A percentile compares a stretch with the other conserved stretches of the same genome.
Conservation (phyloP, 805 yeast species). For the Phaffomyces opuntiae region DNA sequence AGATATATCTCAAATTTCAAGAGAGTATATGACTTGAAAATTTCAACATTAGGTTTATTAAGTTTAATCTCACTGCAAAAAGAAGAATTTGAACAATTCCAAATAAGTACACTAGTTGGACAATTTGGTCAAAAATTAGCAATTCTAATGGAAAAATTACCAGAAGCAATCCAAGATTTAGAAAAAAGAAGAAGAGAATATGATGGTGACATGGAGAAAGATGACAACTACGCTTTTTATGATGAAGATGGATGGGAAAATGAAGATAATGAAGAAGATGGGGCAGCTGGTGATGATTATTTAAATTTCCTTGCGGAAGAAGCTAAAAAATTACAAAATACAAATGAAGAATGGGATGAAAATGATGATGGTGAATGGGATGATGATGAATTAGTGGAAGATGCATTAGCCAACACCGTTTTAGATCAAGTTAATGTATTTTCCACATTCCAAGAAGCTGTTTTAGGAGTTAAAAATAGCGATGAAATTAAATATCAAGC, state of each 20-base stretch:
- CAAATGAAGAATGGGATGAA: slow-evolving; percentile 28
- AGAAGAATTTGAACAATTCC: slow-evolving; percentile 25
- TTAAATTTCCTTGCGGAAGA: slow-evolving; percentile 42
- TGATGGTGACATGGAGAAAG: slow-evolving; percentile 21
- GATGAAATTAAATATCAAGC: slow-evolving; percentile 43
- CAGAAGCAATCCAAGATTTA: slow-evolving; percentile 60
- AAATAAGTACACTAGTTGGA: slow-evolving; percentile 33
- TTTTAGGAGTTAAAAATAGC: slow-evolving; percentile 40
- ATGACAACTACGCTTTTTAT: slow-evolving; percentile 21
- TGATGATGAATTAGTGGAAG: slow-evolving; percentile 76
- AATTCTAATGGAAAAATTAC: slow-evolving; percentile 49
- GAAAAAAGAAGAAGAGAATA: slow-evolving; percentile 50
- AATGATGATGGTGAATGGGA: slow-evolving; percentile 49
- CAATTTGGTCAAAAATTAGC: slow-evolving; percentile 48
- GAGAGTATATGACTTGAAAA: slow-evolving; percentile 76
- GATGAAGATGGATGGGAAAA: slow-evolving; percentile 27
- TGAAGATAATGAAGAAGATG: slow-evolving; percentile 26
- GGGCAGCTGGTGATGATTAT: slow-evolving; percentile 35
- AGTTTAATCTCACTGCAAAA: slow-evolving; percentile 30
- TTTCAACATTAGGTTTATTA: slow-evolving; percentile 63
- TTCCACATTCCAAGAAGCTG: slow-evolving; percentile 50
- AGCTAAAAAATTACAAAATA: slow-evolving; percentile 30
- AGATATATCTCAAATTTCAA: slow-evolving; percentile 43
- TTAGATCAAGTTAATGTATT: slow-evolving; percentile 73
- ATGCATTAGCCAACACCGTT: slow-evolving; percentile 71